phyloP scores from a whole-genome alignment of 2,329 filamentous ascomycete genomes.

The Ustilaginoidea virens region DNA sequence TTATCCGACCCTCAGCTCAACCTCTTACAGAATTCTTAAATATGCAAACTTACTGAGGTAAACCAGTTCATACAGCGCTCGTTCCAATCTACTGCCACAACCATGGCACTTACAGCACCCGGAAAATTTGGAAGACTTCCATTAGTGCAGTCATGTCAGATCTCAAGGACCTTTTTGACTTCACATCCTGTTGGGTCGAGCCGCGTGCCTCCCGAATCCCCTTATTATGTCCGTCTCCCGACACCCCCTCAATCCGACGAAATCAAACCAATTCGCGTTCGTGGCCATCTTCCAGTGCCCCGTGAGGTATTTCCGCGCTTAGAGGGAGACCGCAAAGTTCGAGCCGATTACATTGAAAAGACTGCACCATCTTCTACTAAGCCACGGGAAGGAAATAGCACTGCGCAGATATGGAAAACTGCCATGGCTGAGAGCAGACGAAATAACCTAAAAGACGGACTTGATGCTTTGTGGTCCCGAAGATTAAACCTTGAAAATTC shows the following conservation, averaged over 20 bases:
- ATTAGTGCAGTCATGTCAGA: slow-evolving; percentile 11
- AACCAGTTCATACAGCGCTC: too few relatives aligned
- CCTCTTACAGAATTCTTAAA: too few relatives aligned
- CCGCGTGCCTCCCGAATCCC: slow-evolving; percentile 70
- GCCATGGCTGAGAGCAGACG: slow-evolving; percentile 59
- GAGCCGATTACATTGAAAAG: slow-evolving; percentile 41
- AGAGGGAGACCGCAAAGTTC: slow-evolving; percentile 44
- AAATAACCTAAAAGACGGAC: slow-evolving; percentile 53
- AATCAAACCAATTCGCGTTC: slow-evolving; percentile 32
- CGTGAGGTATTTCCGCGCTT: slow-evolving; percentile 57
- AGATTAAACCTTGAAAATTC: slow-evolving; percentile 31
- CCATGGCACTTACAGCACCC: slow-evolving; percentile 14
- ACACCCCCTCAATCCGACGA: slow-evolving; percentile 55
- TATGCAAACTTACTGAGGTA: neutral
- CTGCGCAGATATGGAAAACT: slow-evolving; percentile 46
- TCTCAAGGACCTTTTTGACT: slow-evolving; percentile 18
- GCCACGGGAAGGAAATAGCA: slow-evolving; percentile 18
- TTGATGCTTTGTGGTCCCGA: slow-evolving; percentile 53
- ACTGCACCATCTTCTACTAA: slow-evolving; percentile 41
- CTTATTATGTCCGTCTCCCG: slow-evolving; percentile 73
- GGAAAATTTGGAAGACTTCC: slow-evolving; percentile 12
- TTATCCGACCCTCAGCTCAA: too few relatives aligned
- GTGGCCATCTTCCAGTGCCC: slow-evolving; percentile 72
- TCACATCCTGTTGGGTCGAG: slow-evolving; percentile 25
- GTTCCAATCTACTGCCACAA: too few relatives aligned